These are phyloP conservation scores for Yarrowia porcina DNA, from an alignment of 805 yeast species.

Conservation along the genomic window DNA sequence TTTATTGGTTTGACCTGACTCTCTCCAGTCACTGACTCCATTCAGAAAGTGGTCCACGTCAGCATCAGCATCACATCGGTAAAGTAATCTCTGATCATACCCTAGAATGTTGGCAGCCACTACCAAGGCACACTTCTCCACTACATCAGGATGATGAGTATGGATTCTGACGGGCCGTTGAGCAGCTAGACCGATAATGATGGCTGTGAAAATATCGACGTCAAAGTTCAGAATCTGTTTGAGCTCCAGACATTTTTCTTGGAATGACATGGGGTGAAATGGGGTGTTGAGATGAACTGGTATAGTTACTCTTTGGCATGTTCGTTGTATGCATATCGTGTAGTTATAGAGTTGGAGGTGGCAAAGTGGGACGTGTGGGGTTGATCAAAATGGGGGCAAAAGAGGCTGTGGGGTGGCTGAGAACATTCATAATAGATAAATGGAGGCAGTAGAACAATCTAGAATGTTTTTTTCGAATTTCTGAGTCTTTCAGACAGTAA, in stretches of 20 bases:
- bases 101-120: conserved; percentile 21
- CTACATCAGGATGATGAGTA: conserved; percentile 3
- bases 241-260: conserved; percentile 4
- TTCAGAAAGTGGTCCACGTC: conserved; percentile 4
- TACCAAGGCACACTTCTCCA: conserved; percentile 7
- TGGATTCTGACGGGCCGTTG: conserved; percentile 10
- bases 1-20: background rate
- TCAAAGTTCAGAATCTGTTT: conserved; percentile 13
- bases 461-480: no score
- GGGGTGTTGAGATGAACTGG: background rate
- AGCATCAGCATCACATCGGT: background rate
- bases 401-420: no score
- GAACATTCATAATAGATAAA: no score
- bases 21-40: background rate
- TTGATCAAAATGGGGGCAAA: no score
- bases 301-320: background rate
- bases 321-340: background rate
- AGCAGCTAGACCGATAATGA: conserved; percentile 3
- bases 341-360: background rate
- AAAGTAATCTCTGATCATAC: background rate
- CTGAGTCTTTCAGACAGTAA: background rate
- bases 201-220: conserved; percentile 25
- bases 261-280: background rate
- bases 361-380: background rate
- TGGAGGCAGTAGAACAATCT: no score